Evolutionary conservation across 805 yeast genomes (phyloP).

Genomic region (Nakazawaea wickerhamii): DNA sequence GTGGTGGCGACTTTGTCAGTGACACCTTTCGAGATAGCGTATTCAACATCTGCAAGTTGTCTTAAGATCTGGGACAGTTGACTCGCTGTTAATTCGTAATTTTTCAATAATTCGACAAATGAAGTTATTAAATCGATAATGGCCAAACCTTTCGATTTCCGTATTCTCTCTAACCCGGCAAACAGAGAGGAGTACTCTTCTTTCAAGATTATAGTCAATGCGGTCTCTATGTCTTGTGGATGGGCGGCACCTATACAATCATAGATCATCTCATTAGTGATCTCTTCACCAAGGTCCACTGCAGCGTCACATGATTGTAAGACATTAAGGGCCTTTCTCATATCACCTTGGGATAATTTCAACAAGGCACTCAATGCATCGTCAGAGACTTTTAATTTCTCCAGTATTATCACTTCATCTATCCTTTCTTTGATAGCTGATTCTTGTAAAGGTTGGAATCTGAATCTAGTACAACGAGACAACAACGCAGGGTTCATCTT

Average conservation of each 20-base stretch:
- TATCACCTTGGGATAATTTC: constrained; percentile 82
- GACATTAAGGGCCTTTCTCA: constrained; percentile 92
- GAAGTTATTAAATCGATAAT: constrained; percentile 79
- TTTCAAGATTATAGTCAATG: constrained; percentile 69
- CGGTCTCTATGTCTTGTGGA: constrained; percentile 74
- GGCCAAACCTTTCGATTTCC: constrained; percentile 79
- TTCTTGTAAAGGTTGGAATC: constrained; percentile 77
- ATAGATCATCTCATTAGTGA: constrained; percentile 72
- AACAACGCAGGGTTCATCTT: constrained; percentile 91
- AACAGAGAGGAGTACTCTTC: constrained; percentile 86
- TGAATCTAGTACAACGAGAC: constrained; percentile 91
- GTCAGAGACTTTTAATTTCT: constrained; percentile 49
- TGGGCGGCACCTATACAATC: constrained; percentile 96
- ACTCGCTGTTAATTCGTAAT: constrained; percentile 55
- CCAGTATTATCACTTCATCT: constrained; percentile 62
- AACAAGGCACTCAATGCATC: constrained; percentile 66
- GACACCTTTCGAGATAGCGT: constrained; percentile 88
- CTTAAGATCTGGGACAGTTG: constrained; percentile 62
- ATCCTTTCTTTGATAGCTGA: constrained; percentile 67
- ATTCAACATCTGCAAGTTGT: constrained; percentile 83
- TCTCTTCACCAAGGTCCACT: constrained; percentile 44
- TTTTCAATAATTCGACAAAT: constrained; percentile 62
- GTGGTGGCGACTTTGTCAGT: constrained; percentile 85
- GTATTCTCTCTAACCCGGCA: constrained; percentile 58
- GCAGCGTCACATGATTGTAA: constrained; percentile 92